Evolutionary conservation across 306 rosid species (phyloP).

Genomic region (Oxytropis ochrocephala): DNA sequence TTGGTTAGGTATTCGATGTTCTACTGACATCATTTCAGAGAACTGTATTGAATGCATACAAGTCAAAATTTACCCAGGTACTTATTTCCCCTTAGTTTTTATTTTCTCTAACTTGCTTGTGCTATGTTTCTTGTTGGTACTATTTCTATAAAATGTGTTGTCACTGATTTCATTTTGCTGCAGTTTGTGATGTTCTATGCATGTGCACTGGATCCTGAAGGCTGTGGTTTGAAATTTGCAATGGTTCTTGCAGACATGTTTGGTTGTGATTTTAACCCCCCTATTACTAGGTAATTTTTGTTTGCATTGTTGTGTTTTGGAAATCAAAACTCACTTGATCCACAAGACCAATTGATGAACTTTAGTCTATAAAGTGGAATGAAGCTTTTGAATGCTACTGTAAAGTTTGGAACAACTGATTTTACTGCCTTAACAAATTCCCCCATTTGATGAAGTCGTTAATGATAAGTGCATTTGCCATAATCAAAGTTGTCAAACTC

Average conservation of each 20-base stretch:
- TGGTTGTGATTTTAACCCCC: conserved; percentile 31
- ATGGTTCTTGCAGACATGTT: conserved; percentile 50
- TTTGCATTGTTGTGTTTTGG: background rate
- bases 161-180: conserved; percentile 11
- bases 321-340: background rate
- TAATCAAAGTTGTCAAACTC: no score
- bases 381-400: background rate
- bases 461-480: background rate
- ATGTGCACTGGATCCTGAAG: conserved; percentile 77
- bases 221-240: conserved; percentile 65
- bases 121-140: background rate
- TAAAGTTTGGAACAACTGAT: background rate
- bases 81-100: background rate
- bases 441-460: background rate
- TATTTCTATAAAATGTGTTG: background rate
- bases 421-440: background rate
- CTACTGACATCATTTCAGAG: conserved; percentile 58
- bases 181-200: conserved; percentile 92
- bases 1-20: conserved; percentile 56
- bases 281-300: conserved; percentile 46
- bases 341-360: background rate
- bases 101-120: background rate
- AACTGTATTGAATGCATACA: conserved; percentile 71
- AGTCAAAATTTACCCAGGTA: conserved; percentile 93
- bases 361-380: background rate